A percentile compares a stretch with the other conserved stretches of the same genome.
These are phyloP conservation scores for Cutaneotrichosporon spelunceum DNA, from an alignment of 1,284 basidiomycete genomes.

Conservation along the genomic window DNA sequence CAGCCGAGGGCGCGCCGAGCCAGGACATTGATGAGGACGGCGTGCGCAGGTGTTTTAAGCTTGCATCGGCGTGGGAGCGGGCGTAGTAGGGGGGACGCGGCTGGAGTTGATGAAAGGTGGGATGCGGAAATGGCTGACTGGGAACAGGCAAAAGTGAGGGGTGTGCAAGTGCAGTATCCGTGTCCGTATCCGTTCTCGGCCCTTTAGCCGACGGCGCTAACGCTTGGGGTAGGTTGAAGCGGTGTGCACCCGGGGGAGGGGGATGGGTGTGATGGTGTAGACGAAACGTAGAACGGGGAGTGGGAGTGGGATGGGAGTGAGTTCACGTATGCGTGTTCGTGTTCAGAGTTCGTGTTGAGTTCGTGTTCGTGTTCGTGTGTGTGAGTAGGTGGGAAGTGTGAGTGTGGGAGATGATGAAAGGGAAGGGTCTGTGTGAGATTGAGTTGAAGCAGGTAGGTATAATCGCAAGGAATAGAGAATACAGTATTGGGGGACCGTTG, in stretches of 20 bases:
- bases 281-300: background rate
- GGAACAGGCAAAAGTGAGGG: background rate
- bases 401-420: background rate
- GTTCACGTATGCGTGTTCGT: too few species aligned
- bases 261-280: background rate
- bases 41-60: background rate
- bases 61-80: background rate
- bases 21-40: conserved; percentile 18
- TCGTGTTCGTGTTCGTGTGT: too few species aligned
- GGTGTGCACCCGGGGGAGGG: background rate
- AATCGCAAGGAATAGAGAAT: too few species aligned
- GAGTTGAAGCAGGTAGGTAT: background rate
- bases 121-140: background rate
- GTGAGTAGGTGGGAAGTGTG: background rate
- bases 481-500: too few species aligned
- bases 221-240: background rate
- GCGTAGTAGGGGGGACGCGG: background rate
- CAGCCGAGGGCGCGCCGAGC: conserved; percentile 22
- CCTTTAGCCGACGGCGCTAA: background rate
- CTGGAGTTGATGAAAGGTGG: conserved; percentile 1
- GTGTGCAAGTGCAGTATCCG: background rate
- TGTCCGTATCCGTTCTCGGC: background rate
- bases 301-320: background rate
- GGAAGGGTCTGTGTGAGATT: background rate
- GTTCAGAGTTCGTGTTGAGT: too few species aligned